A percentile compares a stretch with the other conserved stretches of the same genome.
Evolutionary conservation across 495 filamentous ascomycete species (phyloP).

Genomic region (Penicillium diatomitis): DNA sequence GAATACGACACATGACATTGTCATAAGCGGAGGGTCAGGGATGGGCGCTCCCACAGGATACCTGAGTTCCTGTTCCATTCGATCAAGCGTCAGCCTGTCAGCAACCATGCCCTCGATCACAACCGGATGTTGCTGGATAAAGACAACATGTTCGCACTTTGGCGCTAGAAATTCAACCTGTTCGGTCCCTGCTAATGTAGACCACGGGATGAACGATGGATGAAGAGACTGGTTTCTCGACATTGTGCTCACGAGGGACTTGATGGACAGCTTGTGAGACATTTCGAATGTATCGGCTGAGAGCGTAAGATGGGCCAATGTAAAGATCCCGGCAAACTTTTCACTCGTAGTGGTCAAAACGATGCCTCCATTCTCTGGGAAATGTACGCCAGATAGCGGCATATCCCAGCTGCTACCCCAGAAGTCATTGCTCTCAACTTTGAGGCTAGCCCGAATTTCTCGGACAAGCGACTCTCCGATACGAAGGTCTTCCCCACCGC

Average conservation of each 20-base stretch:
- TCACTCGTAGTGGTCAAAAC: slow-evolving; percentile 81
- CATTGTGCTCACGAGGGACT: slow-evolving; percentile 59
- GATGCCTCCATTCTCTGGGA: slow-evolving; percentile 62
- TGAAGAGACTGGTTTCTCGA: slow-evolving; percentile 44
- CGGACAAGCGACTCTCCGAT: slow-evolving; percentile 34
- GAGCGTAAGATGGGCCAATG: slow-evolving; percentile 72
- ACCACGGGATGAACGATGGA: slow-evolving; percentile 50
- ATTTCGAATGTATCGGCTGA: slow-evolving; percentile 56
- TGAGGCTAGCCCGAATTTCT: slow-evolving; percentile 54
- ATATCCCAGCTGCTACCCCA: slow-evolving; percentile 66
- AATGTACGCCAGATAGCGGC: slow-evolving; percentile 73
- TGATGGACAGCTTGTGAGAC: slow-evolving; percentile 57
- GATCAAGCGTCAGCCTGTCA: slow-evolving; percentile 41
- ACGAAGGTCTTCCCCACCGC: slow-evolving; percentile 26
- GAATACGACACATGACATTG: slow-evolving; percentile 78
- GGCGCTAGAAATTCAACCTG: slow-evolving; percentile 53
- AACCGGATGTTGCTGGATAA: slow-evolving; percentile 69
- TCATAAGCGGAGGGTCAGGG: slow-evolving; percentile 55
- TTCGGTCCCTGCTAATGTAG: slow-evolving; percentile 48
- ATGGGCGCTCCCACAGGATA: slow-evolving; percentile 75
- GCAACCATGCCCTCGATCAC: slow-evolving; percentile 25
- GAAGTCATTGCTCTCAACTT: slow-evolving; percentile 59
- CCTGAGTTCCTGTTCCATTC: slow-evolving; percentile 77
- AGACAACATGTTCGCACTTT: slow-evolving; percentile 82
- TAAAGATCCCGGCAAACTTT: slow-evolving; percentile 84